Evolutionary conservation across 805 yeast genomes (phyloP), one percentile per base, ranked within the genome.

Genomic region (Nakazawaea wickerhamii): DNA sequence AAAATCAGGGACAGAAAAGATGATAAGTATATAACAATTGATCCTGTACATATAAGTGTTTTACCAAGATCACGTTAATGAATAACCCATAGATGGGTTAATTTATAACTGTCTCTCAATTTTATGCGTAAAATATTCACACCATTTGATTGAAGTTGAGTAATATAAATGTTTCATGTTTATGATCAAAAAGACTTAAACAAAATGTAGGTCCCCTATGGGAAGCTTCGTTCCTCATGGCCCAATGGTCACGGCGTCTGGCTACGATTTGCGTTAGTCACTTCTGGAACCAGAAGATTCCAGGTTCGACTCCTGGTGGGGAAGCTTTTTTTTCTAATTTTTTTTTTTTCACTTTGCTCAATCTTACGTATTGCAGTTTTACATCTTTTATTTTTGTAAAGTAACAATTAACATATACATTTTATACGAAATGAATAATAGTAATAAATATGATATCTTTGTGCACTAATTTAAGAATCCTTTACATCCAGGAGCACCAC

Each of bases 401-500:
- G n/a, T n/a, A n/a, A n/a, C n/a, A n/a, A n/a, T 25, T 25, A 25
- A 13, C 27, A 10, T 2, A 25, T 25, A 13, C 13, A 25, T 25
- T 25, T 25, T 13, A 10, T 25, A 25, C 31, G 11, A 36, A 25
- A 38, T 13, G 35, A 19, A 21, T 15, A 28, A 3, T 19, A 14
- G 20, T 30, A n/a, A n/a, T n/a, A n/a, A n/a, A n/a, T n/a, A n/a
- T n/a, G n/a, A n/a, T n/a, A n/a, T n/a, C n/a, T n/a, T n/a, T n/a
- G n/a, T n/a, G n/a, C n/a, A 17, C 51, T 56, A 90, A 58, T 91
- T 91, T 53, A 91, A 70, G 57, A 77, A 91, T 0, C 97, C 98
- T 60, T 89, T 89, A 64, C 99, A 93, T 0, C 85, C 89, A 0
- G 89, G 80, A 1, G 97, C 90, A 3, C 99, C 99, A 71, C 99